Percentiles rank a stretch among this genome's conserved stretches.
Conservation (phyloP, 331 rosid species). For the Saraca asoca region DNA sequence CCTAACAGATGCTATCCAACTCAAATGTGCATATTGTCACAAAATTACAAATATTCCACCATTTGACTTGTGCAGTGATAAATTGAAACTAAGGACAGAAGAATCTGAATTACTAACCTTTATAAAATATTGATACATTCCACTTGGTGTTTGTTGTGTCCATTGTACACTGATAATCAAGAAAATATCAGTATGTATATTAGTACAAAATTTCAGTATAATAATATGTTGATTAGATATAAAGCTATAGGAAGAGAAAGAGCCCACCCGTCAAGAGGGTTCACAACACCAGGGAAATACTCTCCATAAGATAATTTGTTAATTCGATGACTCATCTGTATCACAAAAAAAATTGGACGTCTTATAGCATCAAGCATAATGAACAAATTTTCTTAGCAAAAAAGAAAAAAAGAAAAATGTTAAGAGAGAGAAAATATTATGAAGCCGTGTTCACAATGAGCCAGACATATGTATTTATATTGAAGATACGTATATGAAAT, state of each 20-base stretch:
- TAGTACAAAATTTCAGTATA: slow-evolving; percentile 8
- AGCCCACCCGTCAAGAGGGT: slow-evolving; percentile 83
- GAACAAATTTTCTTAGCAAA: no score
- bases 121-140: slow-evolving; percentile 86
- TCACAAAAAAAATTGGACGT: slow-evolving; percentile 24
- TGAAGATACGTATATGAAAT: no score
- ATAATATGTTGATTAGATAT: slow-evolving; percentile 16
- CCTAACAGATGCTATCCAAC: no score
- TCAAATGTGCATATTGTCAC: no score
- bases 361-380: slow-evolving; percentile 10
- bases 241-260: slow-evolving; percentile 28
- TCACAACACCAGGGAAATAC: slow-evolving; percentile 86
- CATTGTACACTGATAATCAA: slow-evolving; percentile 67
- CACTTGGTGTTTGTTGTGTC: slow-evolving; percentile 76
- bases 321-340: slow-evolving; percentile 80
- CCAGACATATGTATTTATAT: no score
- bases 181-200: slow-evolving; percentile 26
- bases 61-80: background rate
- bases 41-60: no score
- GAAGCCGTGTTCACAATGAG: no score
- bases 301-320: slow-evolving; percentile 73
- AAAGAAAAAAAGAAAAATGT: no score
- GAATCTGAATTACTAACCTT: slow-evolving; percentile 56
- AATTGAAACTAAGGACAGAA: background rate
- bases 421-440: no score